These are phyloP conservation scores for Neonectria coccinea DNA, from an alignment of 2,329 filamentous ascomycete species.

Conservation along the genomic window DNA sequence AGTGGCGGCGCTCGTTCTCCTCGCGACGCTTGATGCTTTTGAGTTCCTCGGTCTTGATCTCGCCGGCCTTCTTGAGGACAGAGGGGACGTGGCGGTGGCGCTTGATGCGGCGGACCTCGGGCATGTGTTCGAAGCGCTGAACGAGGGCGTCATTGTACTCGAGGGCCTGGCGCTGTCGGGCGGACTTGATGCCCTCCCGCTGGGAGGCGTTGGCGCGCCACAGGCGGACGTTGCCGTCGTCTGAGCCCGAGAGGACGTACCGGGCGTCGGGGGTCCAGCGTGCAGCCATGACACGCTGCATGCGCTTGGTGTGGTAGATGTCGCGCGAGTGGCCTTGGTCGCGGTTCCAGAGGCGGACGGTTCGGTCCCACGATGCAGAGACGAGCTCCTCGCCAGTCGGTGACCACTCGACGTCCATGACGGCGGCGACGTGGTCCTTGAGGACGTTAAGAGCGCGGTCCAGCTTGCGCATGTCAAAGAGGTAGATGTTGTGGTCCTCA, in stretches of 20 bases:
- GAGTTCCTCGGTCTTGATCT: conserved; percentile 94
- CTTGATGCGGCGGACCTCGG: conserved; percentile 90
- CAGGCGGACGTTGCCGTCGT: conserved; percentile 88
- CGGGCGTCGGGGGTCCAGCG: conserved; percentile 90
- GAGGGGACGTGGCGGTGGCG: conserved; percentile 92
- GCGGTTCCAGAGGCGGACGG: conserved; percentile 85
- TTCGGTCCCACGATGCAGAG: conserved; percentile 86
- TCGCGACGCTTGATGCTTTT: conserved; percentile 88
- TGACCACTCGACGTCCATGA: conserved; percentile 96
- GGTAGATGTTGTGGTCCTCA: conserved; percentile 88
- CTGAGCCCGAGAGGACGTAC: conserved; percentile 90
- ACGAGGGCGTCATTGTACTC: conserved; percentile 92
- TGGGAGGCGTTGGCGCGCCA: conserved; percentile 91
- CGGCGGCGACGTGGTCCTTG: conserved; percentile 88
- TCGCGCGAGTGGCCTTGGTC: conserved; percentile 87
- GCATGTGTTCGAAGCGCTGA: conserved; percentile 92
- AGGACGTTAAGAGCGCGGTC: conserved; percentile 88
- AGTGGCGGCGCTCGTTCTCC: conserved; percentile 94
- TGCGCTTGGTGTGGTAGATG: conserved; percentile 96
- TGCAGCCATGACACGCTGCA: conserved; percentile 92
- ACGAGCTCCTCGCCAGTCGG: conserved; percentile 96
- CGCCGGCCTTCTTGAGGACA: conserved; percentile 92
- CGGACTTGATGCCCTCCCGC: conserved; percentile 85
- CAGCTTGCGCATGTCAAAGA: conserved; percentile 96
- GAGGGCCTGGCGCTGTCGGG: conserved; percentile 85